Evolutionary conservation across 441 rosid genomes (phyloP), one percentile per base, ranked within the genome.

Genomic region (Hura crepitans): DNA sequence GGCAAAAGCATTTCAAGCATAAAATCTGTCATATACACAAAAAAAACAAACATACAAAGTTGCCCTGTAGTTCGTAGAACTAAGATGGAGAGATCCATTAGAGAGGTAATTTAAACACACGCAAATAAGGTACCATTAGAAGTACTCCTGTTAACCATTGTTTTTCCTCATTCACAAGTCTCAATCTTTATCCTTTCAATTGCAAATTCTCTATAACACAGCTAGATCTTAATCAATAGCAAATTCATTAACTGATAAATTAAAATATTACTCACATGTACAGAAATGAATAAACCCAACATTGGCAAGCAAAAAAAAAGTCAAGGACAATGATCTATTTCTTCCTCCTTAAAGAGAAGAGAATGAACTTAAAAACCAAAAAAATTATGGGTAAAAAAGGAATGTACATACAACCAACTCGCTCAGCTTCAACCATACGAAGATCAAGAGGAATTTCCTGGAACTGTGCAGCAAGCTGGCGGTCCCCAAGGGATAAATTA

Each of bases 401-500:
- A 0, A 78, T 33, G 79, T 63, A 77, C 97, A 73, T 85, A 94
- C 97, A 94, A 84, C 94, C 97, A 67, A 94, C 82, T 70, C 89
- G 86, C 80, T 89, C 97, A 35, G 97, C 99, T 76, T 94, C 97
- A 70, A 85, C 80, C 97, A 89, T 90, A 27, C 91, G 89, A 65
- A 90, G 92, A 85, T 94, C 99, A 75, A 89, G 84, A 69, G 97
- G 97, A 73, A 92, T 85, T 88, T 90, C 97, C 80, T 89, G 94
- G 79, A 94, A 94, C 62, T 92, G 97, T 46, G 96, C 94, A 61
- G 96, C 99, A 62, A 94, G 87, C 7, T 82, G 97, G 58, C 77
- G 78, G 69, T 89, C 97, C n/a, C 92, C 94, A 77, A 92, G 89
- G 14, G 89, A 77, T 78, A 94, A 83, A 78, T 85, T 85, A 35